A percentile compares a stretch with the other conserved stretches of the same genome.
phyloP scores from a whole-genome alignment of 2,329 filamentous ascomycete species.

The Aspergillus fijiensis region DNA sequence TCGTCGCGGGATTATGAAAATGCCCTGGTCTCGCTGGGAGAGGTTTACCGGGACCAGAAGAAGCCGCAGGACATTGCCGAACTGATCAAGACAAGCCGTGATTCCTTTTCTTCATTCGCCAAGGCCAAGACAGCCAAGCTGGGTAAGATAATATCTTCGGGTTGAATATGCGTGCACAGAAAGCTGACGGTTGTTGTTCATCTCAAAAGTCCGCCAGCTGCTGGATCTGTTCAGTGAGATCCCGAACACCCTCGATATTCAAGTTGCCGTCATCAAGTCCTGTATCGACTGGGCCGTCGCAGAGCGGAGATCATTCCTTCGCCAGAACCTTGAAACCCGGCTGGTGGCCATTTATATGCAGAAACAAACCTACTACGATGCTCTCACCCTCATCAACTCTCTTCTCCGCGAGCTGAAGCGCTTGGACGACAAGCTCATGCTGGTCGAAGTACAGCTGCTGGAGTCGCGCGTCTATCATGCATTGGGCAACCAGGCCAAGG shows the following conservation, averaged over 20 bases:
- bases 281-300: slow-evolving; percentile 99
- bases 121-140: slow-evolving; percentile 99
- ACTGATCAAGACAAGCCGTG: slow-evolving; percentile 84
- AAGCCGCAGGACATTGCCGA: slow-evolving; percentile 82
- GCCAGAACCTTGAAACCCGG: slow-evolving; percentile 95
- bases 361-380: slow-evolving; percentile 96
- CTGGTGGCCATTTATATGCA: slow-evolving; percentile 93
- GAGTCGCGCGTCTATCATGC: slow-evolving; percentile 98
- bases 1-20: slow-evolving; percentile 89
- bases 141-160: slow-evolving; percentile 57
- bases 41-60: slow-evolving; percentile 82
- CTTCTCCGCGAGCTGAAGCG: slow-evolving; percentile 96
- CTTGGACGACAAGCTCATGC: slow-evolving; percentile 94
- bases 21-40: slow-evolving; percentile 82
- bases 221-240: slow-evolving; percentile 94
- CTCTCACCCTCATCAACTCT: slow-evolving; percentile 92
- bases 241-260: slow-evolving; percentile 89
- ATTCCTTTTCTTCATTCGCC: slow-evolving; percentile 90
- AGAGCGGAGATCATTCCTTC: slow-evolving; percentile 91
- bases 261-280: slow-evolving; percentile 94
- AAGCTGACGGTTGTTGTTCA: slow-evolving; percentile 4
- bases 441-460: slow-evolving; percentile 95
- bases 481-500: slow-evolving; percentile 93
- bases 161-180: neutral
- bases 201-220: slow-evolving; percentile 76